These are phyloP conservation scores for Pseudoscleropodium purum DNA, from an alignment of 225 moss, liverwort and hornwort genomes.

Conservation along the genomic window DNA sequence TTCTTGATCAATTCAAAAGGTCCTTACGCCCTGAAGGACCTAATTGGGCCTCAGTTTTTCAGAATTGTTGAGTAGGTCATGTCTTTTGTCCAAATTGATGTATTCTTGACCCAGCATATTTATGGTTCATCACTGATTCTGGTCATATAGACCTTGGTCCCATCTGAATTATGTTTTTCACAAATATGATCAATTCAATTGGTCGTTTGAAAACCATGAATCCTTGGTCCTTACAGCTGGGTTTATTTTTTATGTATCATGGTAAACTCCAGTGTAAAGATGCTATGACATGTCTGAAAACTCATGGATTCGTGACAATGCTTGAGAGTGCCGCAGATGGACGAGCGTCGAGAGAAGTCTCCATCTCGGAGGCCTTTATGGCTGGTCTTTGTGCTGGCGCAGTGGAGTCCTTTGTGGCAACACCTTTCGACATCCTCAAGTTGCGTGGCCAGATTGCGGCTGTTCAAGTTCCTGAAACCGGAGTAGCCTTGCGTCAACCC, in stretches of 20 bases:
- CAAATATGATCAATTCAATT: neutral
- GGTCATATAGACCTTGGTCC: neutral
- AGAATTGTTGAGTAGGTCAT: neutral
- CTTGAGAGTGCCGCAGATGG: slow-evolving; percentile 51
- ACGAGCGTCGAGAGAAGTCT: slow-evolving; percentile 44
- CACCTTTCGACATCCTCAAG: slow-evolving; percentile 79
- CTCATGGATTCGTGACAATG: neutral
- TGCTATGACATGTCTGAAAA: neutral
- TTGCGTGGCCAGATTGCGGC: slow-evolving; percentile 63
- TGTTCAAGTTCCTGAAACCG: slow-evolving; percentile 35
- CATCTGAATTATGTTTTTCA: neutral
- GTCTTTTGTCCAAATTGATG: neutral
- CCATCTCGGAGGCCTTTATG: slow-evolving; percentile 53
- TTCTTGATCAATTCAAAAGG: neutral
- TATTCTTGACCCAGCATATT: neutral
- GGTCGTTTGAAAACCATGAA: neutral
- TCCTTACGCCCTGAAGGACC: neutral
- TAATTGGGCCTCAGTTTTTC: neutral
- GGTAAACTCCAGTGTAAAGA: neutral
- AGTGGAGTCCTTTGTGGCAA: slow-evolving; percentile 62
- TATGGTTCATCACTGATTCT: neutral
- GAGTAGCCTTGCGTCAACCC: slow-evolving; percentile 9
- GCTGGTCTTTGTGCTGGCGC: slow-evolving; percentile 68
- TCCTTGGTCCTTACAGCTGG: neutral
- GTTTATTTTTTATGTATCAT: neutral